Evolutionary conservation across 805 yeast species (phyloP).

Genomic region (Kregervanrija pseudodelftensis): DNA sequence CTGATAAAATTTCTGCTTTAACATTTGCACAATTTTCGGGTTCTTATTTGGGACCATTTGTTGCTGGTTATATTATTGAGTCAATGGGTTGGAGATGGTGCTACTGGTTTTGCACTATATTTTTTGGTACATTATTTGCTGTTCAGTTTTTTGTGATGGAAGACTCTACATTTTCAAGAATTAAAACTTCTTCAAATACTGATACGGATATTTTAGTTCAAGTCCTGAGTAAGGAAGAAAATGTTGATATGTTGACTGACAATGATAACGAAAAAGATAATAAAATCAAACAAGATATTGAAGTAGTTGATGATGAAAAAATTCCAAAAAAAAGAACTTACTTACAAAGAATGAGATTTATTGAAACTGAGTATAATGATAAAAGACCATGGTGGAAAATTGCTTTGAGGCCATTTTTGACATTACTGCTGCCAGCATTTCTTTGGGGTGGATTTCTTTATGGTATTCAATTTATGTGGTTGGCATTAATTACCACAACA

Average conservation of each 20-base stretch:
- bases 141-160: constrained; percentile 34
- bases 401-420: constrained; percentile 31
- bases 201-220: constrained; percentile 30
- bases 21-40: constrained; percentile 39
- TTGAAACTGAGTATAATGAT: constrained; percentile 34
- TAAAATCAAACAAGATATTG: background rate
- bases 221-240: constrained; percentile 17
- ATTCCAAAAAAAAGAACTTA: constrained; percentile 23
- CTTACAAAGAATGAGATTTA: constrained; percentile 29
- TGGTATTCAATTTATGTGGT: constrained; percentile 46
- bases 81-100: constrained; percentile 37
- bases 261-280: constrained; percentile 1
- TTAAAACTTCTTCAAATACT: constrained; percentile 14
- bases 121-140: constrained; percentile 29
- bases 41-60: constrained; percentile 36
- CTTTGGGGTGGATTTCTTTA: constrained; percentile 40
- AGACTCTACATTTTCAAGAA: constrained; percentile 32
- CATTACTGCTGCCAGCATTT: constrained; percentile 32
- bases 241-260: background rate
- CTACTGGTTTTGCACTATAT: constrained; percentile 27
- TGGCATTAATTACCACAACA: constrained; percentile 35
- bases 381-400: constrained; percentile 32
- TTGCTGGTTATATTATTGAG: constrained; percentile 35
- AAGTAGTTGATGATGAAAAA: background rate
- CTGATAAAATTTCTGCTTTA: constrained; percentile 31